Evolutionary conservation across 495 filamentous ascomycete species (phyloP).

Genomic region (Oleoguttula mirabilis): DNA sequence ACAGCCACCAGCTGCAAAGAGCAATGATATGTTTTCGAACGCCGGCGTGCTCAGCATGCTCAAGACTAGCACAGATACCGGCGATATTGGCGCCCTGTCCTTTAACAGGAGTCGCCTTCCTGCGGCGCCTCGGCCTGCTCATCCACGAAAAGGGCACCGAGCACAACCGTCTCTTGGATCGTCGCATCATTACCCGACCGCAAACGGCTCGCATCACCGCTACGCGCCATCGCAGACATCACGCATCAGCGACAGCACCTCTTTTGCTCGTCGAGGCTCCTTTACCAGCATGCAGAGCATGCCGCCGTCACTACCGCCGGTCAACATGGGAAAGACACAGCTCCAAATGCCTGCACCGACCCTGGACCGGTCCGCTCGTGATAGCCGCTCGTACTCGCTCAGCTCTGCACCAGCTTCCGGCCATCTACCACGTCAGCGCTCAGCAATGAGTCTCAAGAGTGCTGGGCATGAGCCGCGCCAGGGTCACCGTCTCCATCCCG

Average conservation of each 20-base stretch:
- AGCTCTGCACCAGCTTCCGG: slow-evolving; percentile 39
- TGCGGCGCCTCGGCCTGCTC: slow-evolving; percentile 15
- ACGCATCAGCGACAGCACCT: slow-evolving; percentile 14
- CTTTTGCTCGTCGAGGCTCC: slow-evolving; percentile 14
- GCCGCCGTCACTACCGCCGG: slow-evolving; percentile 16
- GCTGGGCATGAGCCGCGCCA: slow-evolving; percentile 35
- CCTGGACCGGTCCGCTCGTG: slow-evolving; percentile 14
- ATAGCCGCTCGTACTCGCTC: slow-evolving; percentile 47
- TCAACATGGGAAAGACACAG: slow-evolving; percentile 5
- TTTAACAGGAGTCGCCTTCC: slow-evolving; percentile 40
- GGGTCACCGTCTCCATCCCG: slow-evolving; percentile 4
- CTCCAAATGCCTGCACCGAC: slow-evolving; percentile 22
- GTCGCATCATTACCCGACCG: slow-evolving; percentile 9
- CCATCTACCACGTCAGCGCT: slow-evolving; percentile 41
- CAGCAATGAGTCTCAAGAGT: slow-evolving; percentile 41
- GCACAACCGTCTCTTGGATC: slow-evolving; percentile 20
- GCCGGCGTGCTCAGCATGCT: slow-evolving; percentile 46
- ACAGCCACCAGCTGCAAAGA: slow-evolving; percentile 7
- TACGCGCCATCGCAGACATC: slow-evolving; percentile 22
- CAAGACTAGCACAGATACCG: slow-evolving; percentile 56
- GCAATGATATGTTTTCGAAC: slow-evolving; percentile 20
- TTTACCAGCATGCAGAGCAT: slow-evolving; percentile 23
- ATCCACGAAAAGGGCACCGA: slow-evolving; percentile 21
- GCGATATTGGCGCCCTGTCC: slow-evolving; percentile 52
- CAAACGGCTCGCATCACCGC: slow-evolving; percentile 19